phyloP scores from a whole-genome alignment of 2,329 filamentous ascomycete genomes.

The Ophiocordyceps robertsii region DNA sequence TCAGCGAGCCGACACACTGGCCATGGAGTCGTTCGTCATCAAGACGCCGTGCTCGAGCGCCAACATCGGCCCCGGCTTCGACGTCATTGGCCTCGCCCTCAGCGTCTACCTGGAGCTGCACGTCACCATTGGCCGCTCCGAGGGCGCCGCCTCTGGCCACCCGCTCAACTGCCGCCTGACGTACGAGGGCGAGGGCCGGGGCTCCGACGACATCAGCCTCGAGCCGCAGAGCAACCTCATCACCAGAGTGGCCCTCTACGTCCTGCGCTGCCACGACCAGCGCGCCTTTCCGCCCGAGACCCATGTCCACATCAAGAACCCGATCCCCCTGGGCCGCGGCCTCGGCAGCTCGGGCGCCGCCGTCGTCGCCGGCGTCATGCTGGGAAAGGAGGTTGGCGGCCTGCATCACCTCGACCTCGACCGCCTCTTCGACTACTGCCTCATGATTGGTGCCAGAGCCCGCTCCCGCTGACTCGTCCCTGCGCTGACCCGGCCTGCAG shows the following conservation, averaged over 20 bases:
- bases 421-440: slow-evolving; percentile 82
- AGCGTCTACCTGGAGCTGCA: slow-evolving; percentile 86
- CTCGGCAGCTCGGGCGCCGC: slow-evolving; percentile 92
- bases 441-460: slow-evolving; percentile 67
- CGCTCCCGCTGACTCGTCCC: not conserved
- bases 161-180: slow-evolving; percentile 80
- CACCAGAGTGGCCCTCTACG: slow-evolving; percentile 86
- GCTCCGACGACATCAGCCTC: slow-evolving; percentile 60
- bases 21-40: slow-evolving; percentile 53
- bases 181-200: slow-evolving; percentile 74
- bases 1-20: slow-evolving; percentile 1
- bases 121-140: slow-evolving; percentile 58
- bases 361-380: slow-evolving; percentile 86
- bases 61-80: slow-evolving; percentile 95
- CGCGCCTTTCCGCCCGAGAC: slow-evolving; percentile 75
- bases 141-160: slow-evolving; percentile 32
- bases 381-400: slow-evolving; percentile 79
- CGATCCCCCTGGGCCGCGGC: slow-evolving; percentile 83
- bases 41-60: slow-evolving; percentile 86
- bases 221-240: slow-evolving; percentile 83
- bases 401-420: slow-evolving; percentile 62
- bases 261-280: slow-evolving; percentile 82
- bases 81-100: slow-evolving; percentile 90
- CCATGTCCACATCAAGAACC: slow-evolving; percentile 88
- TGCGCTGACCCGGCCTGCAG: slow-evolving; percentile 19